Base-by-base conservation (phyloP, 2,329 filamentous ascomycete species). In the Neonectria magnoliae region DNA sequence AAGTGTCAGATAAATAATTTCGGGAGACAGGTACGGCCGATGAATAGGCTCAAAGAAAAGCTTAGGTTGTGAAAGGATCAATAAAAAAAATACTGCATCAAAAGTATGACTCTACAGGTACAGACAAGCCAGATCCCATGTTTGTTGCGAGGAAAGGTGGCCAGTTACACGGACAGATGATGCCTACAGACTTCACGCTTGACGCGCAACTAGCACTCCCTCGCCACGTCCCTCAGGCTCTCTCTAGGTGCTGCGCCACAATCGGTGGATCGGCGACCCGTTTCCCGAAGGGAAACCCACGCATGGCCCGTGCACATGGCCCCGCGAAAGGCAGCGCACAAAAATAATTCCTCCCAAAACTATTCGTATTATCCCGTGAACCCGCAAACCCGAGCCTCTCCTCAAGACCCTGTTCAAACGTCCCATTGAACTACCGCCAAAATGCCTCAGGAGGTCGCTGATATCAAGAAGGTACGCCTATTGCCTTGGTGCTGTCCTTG, bases 401-500 rank as follows among this genome's bases (percentile, higher is more conserved):
- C 25, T n/a, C 74, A 73, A 69, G 65, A 67, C 66, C 72, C 53
- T 68, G 64, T 74, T 70, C 66, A 73, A 75, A 68, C 67, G 67
- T 73, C 68, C 60, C 62, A 69, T 73, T 73, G 67, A 73, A 74
- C 68, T 63, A 82, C 86, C 84, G 85, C 85, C 93, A 97, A 87
- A 85, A 99, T 99, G 96, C 95, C 96, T 91, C 89, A 90, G 81
- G 94, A 98, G 93, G 92, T 98, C 84, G 93, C 90, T 82, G 96
- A 98, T 83, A 98, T 98, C 90, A 98, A 99, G 87, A 87, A 90
- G 85, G 88, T 91, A 80, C 66, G 82, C 38, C 22, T 27, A 45
- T 38, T 25, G 42, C 42, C 5, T 14, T 16, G 54, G 45, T 10
- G 18, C 13, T 52, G 48, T 38, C 47, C 68, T 38, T 48, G 33